phyloP scores from a whole-genome alignment of 129 eudicot species.

The Helichrysum umbraculigerum region DNA sequence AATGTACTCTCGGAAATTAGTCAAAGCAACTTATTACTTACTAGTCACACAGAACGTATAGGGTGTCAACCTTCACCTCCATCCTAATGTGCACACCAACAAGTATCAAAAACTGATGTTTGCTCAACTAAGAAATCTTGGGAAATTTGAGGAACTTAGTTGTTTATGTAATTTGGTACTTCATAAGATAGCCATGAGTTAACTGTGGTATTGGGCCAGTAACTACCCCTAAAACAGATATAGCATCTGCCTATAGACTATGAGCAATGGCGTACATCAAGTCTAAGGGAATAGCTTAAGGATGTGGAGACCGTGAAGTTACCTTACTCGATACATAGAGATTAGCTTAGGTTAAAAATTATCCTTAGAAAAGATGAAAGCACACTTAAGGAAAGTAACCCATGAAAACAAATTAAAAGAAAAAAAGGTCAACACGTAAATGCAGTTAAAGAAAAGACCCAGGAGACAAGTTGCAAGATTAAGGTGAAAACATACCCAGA shows the following conservation, averaged over 20 bases:
- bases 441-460: neutral
- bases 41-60: neutral
- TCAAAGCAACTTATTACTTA: neutral
- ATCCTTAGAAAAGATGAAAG: slow-evolving; percentile 1
- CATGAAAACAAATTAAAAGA: neutral
- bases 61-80: neutral
- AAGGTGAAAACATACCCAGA: slow-evolving; percentile 65
- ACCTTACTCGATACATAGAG: neutral
- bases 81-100: too few species aligned
- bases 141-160: neutral
- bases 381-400: neutral
- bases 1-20: neutral
- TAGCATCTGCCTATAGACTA: neutral
- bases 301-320: slow-evolving; percentile 2
- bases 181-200: neutral
- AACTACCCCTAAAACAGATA: neutral
- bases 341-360: slow-evolving; percentile 7
- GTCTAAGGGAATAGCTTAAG: neutral
- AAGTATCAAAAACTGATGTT: neutral
- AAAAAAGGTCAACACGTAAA: neutral
- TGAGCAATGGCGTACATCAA: neutral
- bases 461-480: slow-evolving; percentile 8
- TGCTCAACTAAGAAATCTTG: neutral
- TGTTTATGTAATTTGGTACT: neutral
- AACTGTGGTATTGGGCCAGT: neutral